A percentile compares a stretch with the other conserved stretches of the same genome.
phyloP scores from a whole-genome alignment of 2,329 filamentous ascomycete genomes.

The Cercospora nicotianae region DNA sequence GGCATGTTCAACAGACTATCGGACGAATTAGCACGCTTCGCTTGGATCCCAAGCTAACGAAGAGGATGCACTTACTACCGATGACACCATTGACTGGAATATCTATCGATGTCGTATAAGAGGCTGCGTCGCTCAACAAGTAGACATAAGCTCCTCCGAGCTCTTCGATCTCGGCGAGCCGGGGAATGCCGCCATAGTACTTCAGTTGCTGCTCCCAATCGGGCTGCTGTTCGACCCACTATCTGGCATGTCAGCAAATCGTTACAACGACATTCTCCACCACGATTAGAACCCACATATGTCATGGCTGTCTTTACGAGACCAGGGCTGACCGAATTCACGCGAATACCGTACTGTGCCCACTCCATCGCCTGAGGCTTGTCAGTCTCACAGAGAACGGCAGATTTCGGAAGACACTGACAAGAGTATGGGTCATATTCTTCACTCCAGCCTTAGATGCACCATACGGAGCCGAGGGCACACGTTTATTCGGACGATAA shows the following conservation, averaged over 20 bases:
- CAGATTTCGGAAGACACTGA: slow-evolving; percentile 31
- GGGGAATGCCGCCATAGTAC: slow-evolving; percentile 18
- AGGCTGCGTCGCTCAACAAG: slow-evolving; percentile 23
- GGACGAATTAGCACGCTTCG: background rate
- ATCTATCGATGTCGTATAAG: slow-evolving; percentile 23
- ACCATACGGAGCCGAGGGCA: slow-evolving; percentile 40
- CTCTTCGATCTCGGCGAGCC: slow-evolving; percentile 37
- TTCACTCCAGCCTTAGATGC: slow-evolving; percentile 46
- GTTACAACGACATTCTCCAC: background rate
- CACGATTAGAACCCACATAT: background rate
- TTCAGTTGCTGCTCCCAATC: slow-evolving; percentile 25
- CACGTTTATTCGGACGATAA: slow-evolving; percentile 45
- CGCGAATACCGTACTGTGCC: slow-evolving; percentile 40
- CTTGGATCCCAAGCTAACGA: background rate
- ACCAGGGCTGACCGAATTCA: slow-evolving; percentile 17
- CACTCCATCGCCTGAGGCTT: slow-evolving; percentile 40
- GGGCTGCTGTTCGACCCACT: slow-evolving; percentile 41
- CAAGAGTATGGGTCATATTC: slow-evolving; percentile 44
- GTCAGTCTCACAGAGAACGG: slow-evolving; percentile 28
- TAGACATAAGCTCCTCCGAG: slow-evolving; percentile 18
- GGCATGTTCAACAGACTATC: background rate
- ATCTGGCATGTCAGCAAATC: background rate
- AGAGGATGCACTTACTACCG: slow-evolving; percentile 12
- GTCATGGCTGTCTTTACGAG: slow-evolving; percentile 20
- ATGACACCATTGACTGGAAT: slow-evolving; percentile 26